phyloP scores from a whole-genome alignment of 2,329 filamentous ascomycete genomes.

The Helicocarpus griseus region DNA sequence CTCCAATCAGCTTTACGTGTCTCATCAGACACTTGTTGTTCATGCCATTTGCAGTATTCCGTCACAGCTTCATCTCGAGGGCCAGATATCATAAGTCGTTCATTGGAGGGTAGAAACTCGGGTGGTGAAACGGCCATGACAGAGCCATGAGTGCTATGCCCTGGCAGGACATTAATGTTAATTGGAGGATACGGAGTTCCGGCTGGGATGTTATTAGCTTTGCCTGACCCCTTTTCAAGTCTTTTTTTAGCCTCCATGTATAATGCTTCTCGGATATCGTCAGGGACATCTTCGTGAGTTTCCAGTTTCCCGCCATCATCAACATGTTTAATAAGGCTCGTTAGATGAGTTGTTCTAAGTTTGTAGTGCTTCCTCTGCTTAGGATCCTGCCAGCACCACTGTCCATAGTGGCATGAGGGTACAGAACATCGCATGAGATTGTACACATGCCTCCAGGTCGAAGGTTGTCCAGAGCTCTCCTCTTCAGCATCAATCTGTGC shows the following conservation, averaged over 20 bases:
- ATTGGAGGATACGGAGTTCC: constrained; percentile 18
- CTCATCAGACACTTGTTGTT: constrained; percentile 9
- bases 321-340: constrained; percentile 20
- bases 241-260: constrained; percentile 23
- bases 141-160: constrained; percentile 9
- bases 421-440: too few species aligned
- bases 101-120: not conserved
- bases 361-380: constrained; percentile 25
- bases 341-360: constrained; percentile 22
- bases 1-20: constrained; percentile 16
- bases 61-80: constrained; percentile 15
- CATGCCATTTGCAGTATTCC: constrained; percentile 19
- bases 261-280: constrained; percentile 22
- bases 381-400: constrained; percentile 26
- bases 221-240: constrained; percentile 15
- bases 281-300: constrained; percentile 22
- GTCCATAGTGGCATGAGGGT: too few species aligned
- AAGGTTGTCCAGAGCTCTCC: too few species aligned
- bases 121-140: not conserved
- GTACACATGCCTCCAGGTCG: too few species aligned
- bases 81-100: constrained; percentile 12
- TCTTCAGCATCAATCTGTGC: too few species aligned
- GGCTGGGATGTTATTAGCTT: constrained; percentile 10
- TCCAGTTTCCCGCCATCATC: constrained; percentile 16
- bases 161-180: constrained; percentile 22